Conservation (phyloP, 306 rosid genomes). For the Potentilla sterilis region DNA sequence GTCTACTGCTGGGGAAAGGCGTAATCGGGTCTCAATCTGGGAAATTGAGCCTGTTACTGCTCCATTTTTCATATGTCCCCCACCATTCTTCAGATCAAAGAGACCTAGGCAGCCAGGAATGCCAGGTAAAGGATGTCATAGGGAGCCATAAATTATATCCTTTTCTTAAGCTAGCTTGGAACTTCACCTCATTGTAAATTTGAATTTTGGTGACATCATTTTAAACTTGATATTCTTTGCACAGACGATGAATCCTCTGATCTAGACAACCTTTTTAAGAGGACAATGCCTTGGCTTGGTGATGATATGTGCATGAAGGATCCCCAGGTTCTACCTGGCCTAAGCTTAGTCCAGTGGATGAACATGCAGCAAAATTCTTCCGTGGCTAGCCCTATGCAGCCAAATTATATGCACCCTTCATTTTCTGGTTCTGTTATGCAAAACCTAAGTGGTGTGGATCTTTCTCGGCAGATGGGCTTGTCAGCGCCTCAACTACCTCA, state of each 20-base stretch:
- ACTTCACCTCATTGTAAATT: neutral
- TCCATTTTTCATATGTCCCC: conserved; percentile 93
- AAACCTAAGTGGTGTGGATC: conserved; percentile 65
- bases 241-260: conserved; percentile 78
- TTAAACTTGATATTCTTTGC: conserved; percentile 15
- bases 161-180: neutral
- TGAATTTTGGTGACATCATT: conserved; percentile 1
- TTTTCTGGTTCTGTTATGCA: conserved; percentile 61
- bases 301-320: conserved; percentile 82
- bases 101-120: conserved; percentile 87
- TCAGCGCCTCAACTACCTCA: conserved; percentile 61
- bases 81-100: conserved; percentile 85
- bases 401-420: conserved; percentile 56
- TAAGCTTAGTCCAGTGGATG: conserved; percentile 99
- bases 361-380: conserved; percentile 84
- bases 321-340: conserved; percentile 70
- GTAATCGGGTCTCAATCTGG: conserved; percentile 87
- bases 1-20: conserved; percentile 91
- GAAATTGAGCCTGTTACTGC: conserved; percentile 98
- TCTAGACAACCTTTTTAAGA: conserved; percentile 62
- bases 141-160: neutral
- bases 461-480: conserved; percentile 69
- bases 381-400: conserved; percentile 59
- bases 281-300: conserved; percentile 88
- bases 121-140: conserved; percentile 55